These are phyloP conservation scores for Pulveroboletus sp. DNA, from an alignment of 768 basidiomycete genomes.

Conservation along the genomic window DNA sequence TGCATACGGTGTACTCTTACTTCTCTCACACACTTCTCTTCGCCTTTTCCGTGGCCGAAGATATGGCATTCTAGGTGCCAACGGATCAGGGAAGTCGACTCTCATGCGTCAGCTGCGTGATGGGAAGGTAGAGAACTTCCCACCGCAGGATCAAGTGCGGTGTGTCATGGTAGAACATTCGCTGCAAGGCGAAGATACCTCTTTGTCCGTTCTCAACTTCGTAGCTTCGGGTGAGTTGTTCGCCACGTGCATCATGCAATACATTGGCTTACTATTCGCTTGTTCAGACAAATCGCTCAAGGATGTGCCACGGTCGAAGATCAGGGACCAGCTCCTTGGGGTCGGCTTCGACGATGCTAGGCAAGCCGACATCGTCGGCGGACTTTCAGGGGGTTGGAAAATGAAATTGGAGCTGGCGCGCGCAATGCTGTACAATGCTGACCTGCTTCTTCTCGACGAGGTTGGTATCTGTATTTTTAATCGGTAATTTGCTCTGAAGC, in stretches of 20 bases:
- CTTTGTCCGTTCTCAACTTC: constrained; percentile 81
- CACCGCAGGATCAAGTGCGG: constrained; percentile 77
- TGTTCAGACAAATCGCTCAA: constrained; percentile 62
- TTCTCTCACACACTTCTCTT: constrained; percentile 90
- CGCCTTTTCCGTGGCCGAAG: constrained; percentile 85
- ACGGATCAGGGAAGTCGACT: constrained; percentile 94
- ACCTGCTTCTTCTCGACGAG: constrained; percentile 82
- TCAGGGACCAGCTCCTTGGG: constrained; percentile 73
- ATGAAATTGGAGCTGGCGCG: constrained; percentile 97
- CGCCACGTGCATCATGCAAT: constrained; percentile 2
- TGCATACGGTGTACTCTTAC: constrained; percentile 89
- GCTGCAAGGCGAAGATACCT: constrained; percentile 88
- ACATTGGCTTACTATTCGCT: neutral
- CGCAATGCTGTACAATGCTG: constrained; percentile 95
- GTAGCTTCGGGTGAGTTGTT: constrained; percentile 66
- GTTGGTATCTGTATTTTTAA: constrained; percentile 34
- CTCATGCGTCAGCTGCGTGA: constrained; percentile 94
- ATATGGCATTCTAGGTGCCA: constrained; percentile 95
- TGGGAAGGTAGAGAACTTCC: constrained; percentile 95
- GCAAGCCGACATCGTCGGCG: constrained; percentile 81
- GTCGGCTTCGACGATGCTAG: constrained; percentile 89
- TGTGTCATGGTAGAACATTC: constrained; percentile 98
- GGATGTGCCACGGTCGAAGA: constrained; percentile 59
- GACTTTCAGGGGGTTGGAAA: constrained; percentile 97
- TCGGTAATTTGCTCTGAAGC: constrained; percentile 16